phyloP scores from a whole-genome alignment of 2,329 filamentous ascomycete genomes.

The Pleomassaria siparia region DNA sequence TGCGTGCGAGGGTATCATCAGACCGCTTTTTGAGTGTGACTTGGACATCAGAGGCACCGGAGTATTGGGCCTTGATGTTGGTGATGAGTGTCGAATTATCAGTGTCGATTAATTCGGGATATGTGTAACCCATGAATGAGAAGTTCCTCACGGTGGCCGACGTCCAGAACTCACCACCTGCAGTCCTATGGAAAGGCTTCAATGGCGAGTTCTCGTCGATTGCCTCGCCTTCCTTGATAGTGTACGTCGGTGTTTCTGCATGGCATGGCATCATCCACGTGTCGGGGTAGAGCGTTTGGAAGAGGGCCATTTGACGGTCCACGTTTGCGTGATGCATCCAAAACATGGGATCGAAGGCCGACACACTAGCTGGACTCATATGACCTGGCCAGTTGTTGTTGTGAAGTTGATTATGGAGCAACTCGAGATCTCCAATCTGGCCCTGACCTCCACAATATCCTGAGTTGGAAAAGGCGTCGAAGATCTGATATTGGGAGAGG shows the following conservation, averaged over 20 bases:
- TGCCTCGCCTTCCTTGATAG: constrained; percentile 35
- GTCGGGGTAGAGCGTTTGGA: constrained; percentile 69
- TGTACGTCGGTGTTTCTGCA: constrained; percentile 15
- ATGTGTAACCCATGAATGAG: constrained; percentile 19
- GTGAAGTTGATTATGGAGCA: constrained; percentile 19
- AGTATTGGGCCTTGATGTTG: constrained; percentile 14
- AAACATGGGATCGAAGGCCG: constrained; percentile 57
- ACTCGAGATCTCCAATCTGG: constrained; percentile 12
- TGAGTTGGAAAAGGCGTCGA: constrained; percentile 14
- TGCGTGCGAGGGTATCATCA: constrained; percentile 1
- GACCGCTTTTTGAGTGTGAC: neutral
- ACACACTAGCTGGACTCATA: constrained; percentile 66
- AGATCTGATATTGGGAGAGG: constrained; percentile 16
- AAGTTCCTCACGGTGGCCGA: constrained; percentile 14
- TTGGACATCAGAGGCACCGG: constrained; percentile 9
- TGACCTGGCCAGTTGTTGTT: constrained; percentile 56
- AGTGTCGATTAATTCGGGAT: constrained; percentile 18
- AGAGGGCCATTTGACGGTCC: constrained; percentile 63
- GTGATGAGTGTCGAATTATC: constrained; percentile 14
- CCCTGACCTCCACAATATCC: constrained; percentile 4
- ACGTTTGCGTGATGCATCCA: constrained; percentile 56
- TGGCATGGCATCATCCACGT: constrained; percentile 59
- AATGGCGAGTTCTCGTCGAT: constrained; percentile 53
- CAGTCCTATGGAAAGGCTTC: constrained; percentile 23
- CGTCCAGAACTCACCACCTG: constrained; percentile 22